These are phyloP conservation scores for Anisodus acutangulus DNA, from an alignment of 257 asterid species.

Conservation along the genomic window DNA sequence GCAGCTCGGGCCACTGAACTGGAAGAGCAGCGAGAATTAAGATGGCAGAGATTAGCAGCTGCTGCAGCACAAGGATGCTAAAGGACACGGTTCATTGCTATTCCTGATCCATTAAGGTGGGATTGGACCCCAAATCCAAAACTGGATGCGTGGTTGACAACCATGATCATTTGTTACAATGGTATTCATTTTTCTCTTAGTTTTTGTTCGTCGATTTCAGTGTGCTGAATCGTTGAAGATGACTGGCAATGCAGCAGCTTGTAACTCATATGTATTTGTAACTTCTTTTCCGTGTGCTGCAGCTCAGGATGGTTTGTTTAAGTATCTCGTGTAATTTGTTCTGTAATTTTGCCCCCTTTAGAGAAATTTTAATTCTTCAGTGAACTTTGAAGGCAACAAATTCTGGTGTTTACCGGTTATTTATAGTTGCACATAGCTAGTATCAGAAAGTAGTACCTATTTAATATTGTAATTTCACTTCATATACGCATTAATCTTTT, in stretches of 20 bases:
- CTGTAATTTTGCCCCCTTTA: constrained; percentile 33
- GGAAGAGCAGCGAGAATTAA: constrained; percentile 42
- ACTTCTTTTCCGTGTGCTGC: constrained; percentile 36
- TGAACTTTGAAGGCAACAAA: constrained; percentile 10
- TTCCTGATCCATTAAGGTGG: constrained; percentile 5
- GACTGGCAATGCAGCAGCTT: constrained; percentile 46
- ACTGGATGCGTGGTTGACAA: background rate
- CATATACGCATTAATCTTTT: background rate
- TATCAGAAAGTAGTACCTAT: background rate
- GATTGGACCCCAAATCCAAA: constrained; percentile 21
- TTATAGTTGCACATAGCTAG: constrained; percentile 13
- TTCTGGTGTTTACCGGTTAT: background rate
- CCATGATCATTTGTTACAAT: constrained; percentile 30
- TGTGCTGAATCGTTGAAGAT: constrained; percentile 42
- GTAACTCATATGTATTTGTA: constrained; percentile 52
- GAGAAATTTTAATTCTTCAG: constrained; percentile 38
- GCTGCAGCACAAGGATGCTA: constrained; percentile 37
- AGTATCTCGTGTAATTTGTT: constrained; percentile 41
- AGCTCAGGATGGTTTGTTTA: constrained; percentile 49
- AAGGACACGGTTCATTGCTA: background rate
- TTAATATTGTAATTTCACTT: background rate
- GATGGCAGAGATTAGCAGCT: constrained; percentile 48
- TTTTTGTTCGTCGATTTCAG: constrained; percentile 33
- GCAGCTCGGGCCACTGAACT: constrained; percentile 36
- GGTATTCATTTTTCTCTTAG: constrained; percentile 41